phyloP scores from a whole-genome alignment of 192 early-diverging fungal species.

The Coemansia sp. region DNA sequence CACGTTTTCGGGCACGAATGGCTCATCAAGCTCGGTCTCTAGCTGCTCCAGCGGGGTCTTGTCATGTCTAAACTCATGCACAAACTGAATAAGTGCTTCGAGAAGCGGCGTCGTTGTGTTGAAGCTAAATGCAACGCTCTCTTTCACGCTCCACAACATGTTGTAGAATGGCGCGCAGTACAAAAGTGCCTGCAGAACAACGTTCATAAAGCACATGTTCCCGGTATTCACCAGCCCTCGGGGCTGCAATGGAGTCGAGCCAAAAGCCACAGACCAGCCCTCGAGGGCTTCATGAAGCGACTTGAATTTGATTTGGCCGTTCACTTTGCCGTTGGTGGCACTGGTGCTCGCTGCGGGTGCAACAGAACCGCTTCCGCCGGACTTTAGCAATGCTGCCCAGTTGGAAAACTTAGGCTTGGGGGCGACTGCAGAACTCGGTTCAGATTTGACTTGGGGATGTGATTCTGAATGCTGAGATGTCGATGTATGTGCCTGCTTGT shows the following conservation, averaged over 20 bases:
- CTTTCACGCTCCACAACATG: slow-evolving; percentile 66
- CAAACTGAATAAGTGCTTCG: slow-evolving; percentile 68
- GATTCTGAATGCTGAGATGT: background rate
- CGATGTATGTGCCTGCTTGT: background rate
- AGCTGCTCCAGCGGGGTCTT: slow-evolving; percentile 41
- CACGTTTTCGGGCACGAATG: slow-evolving; percentile 91
- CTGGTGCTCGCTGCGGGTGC: background rate
- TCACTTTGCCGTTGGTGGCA: background rate
- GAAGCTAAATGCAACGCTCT: slow-evolving; percentile 67
- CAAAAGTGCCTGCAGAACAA: slow-evolving; percentile 88
- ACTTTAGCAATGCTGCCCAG: slow-evolving; percentile 46
- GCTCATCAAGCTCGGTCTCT: slow-evolving; percentile 55
- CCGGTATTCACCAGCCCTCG: slow-evolving; percentile 94
- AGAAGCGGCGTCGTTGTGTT: slow-evolving; percentile 77
- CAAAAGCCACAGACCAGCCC: slow-evolving; percentile 25
- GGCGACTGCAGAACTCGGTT: background rate
- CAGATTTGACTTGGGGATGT: background rate
- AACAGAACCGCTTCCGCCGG: background rate
- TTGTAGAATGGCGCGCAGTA: slow-evolving; percentile 94
- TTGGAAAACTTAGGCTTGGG: slow-evolving; percentile 28
- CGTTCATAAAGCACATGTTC: slow-evolving; percentile 99
- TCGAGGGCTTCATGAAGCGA: slow-evolving; percentile 40
- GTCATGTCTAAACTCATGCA: slow-evolving; percentile 48
- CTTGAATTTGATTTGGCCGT: slow-evolving; percentile 22
- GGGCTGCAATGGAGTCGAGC: slow-evolving; percentile 62